phyloP scores from a whole-genome alignment of 192 early-diverging fungal species.

The Backusella psychrophila region DNA sequence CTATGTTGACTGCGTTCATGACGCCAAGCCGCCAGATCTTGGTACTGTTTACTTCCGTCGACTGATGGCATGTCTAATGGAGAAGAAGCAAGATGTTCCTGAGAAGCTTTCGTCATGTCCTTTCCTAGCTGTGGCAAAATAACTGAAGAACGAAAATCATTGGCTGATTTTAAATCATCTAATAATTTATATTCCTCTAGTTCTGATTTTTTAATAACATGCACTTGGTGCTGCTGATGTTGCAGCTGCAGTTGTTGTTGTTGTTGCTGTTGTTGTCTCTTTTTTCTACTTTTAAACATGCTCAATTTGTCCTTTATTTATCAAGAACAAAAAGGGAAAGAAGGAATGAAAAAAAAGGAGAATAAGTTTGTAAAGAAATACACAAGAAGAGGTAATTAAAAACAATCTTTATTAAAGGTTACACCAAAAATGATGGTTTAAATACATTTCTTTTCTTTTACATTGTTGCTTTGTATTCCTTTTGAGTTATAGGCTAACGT shows the following conservation, averaged over 20 bases:
- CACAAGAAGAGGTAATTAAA: background rate
- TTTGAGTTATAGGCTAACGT: background rate
- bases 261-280: conserved; percentile 11
- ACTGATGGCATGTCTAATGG: background rate
- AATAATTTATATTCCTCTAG: conserved; percentile 3
- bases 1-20: conserved; percentile 15
- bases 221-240: background rate
- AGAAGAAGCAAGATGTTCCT: conserved; percentile 8
- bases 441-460: background rate
- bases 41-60: conserved; percentile 13
- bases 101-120: background rate
- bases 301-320: background rate
- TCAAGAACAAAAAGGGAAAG: background rate
- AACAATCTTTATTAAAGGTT: background rate
- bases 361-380: background rate
- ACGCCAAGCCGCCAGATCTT: conserved; percentile 23
- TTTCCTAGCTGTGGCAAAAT: conserved; percentile 10
- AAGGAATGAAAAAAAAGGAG: background rate
- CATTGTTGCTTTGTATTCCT: background rate
- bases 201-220: background rate
- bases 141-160: conserved; percentile 18
- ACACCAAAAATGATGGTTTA: background rate
- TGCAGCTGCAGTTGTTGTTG: background rate
- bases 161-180: conserved; percentile 11
- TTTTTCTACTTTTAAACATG: conserved; percentile 21